Conservation (phyloP, 2,329 filamentous ascomycete genomes). For the Parastagonospora avenae region DNA sequence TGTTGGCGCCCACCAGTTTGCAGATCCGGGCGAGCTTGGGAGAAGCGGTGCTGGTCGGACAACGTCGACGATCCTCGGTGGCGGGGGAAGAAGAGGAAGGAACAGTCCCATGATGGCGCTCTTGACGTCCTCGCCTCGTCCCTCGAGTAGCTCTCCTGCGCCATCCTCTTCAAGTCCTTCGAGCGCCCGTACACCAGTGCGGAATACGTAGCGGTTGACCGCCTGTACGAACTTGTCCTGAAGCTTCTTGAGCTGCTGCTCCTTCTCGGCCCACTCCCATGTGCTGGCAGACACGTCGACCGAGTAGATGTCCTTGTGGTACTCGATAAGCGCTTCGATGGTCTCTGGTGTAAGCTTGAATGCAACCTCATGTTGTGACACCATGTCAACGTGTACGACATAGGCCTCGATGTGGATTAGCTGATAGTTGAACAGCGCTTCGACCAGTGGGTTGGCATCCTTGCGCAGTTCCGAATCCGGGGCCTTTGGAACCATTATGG, state of each 20-base stretch:
- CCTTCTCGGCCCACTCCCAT: constrained; percentile 96
- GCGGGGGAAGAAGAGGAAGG: constrained; percentile 82
- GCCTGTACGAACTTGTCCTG: constrained; percentile 97
- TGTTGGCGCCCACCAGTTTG: constrained; percentile 79
- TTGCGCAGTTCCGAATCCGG: constrained; percentile 83
- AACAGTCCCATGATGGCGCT: constrained; percentile 81
- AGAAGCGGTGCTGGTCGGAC: constrained; percentile 84
- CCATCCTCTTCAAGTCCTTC: constrained; percentile 98
- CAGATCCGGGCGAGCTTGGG: constrained; percentile 76
- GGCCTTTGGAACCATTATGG: constrained; percentile 88
- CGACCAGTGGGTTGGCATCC: constrained; percentile 80
- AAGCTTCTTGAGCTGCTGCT: constrained; percentile 93
- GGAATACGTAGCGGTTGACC: constrained; percentile 96
- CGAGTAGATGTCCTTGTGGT: constrained; percentile 95
- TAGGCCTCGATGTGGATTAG: constrained; percentile 94
- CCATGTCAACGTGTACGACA: constrained; percentile 99
- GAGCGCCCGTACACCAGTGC: constrained; percentile 83
- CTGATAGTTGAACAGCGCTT: constrained; percentile 91
- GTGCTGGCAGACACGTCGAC: constrained; percentile 86
- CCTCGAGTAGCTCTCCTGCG: constrained; percentile 87
- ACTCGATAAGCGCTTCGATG: constrained; percentile 90
- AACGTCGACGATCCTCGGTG: constrained; percentile 86
- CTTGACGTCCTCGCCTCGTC: constrained; percentile 93
- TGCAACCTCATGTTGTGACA: constrained; percentile 93
- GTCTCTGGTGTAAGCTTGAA: constrained; percentile 96